Base-by-base conservation (phyloP, 768 basidiomycete genomes). In the Kwoniella sp. region DNA sequence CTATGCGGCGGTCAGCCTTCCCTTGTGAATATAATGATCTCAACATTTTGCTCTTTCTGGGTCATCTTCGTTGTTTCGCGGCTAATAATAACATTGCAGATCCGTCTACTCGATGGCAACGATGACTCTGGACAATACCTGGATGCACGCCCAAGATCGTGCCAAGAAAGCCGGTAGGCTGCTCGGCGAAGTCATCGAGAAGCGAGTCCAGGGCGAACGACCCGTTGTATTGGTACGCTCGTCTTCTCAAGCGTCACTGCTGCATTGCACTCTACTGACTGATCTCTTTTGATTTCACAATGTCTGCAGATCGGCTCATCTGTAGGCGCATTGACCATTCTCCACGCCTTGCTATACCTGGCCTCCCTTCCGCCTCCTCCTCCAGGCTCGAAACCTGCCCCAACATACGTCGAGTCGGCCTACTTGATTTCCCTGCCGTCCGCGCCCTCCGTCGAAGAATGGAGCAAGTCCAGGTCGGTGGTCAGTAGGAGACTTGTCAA, bases 101-200 rank as follows among this genome's bases (percentile, higher is more conserved):
- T 73, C 76, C 8, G 76, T 76, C 0, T 80, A 82, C 67, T 66
- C 63, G 13, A 77, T 80, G 76, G 78, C 81, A 1, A 74, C 75
- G 0, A 77, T 78, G 72, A 61, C 69, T 0, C 67, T 81, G 22
- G 81, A 82, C 57, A 82, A 82, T 56, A 74, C 75, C 2, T 80
- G 77, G 74, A 76, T 78, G 54, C 77, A 78, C 48, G 72, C 71
- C n/a, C 73, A 81, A 68, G 83, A 85, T 65, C 76, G 82, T 37
- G 82, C 83, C 0, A 74, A 73, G 56, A 84, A 84, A 63, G 84
- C 84, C 0, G 84, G 83, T 9, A 58, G 79, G 8, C 61, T 85
- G 1, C 77, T 85, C 5, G 83, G 83, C 0, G 82, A 83, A 41
- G 82, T 84, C 17, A 72, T 85, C n/a, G 79, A 81, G 54, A 82